Evolutionary conservation across 1,284 basidiomycete genomes (phyloP).

Genomic region (Leucoagaricus sp.): DNA sequence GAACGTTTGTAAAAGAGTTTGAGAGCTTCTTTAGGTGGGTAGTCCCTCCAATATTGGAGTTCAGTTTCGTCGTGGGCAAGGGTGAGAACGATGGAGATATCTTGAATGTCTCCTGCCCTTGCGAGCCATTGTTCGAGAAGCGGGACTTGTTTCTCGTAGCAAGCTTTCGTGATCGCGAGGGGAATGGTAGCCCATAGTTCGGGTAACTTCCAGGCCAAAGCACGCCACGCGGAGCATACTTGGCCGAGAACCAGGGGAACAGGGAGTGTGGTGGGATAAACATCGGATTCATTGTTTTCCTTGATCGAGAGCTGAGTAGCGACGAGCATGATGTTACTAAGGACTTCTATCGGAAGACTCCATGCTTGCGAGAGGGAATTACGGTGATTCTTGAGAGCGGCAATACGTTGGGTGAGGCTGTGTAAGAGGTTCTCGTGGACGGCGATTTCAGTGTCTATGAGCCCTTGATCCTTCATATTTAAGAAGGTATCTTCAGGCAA

Average conservation of each 20-base stretch:
- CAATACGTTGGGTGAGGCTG: not conserved
- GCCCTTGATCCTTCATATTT: not conserved
- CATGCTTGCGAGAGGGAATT: conserved; percentile 13
- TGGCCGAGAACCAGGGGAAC: conserved; percentile 8
- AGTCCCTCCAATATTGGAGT: conserved; percentile 11
- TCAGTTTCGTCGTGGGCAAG: conserved; percentile 4
- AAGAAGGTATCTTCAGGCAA: not conserved
- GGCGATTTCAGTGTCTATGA: conserved; percentile 5
- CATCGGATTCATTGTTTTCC: conserved; percentile 13
- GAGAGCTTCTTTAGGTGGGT: conserved; percentile 8
- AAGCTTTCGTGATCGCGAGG: not conserved
- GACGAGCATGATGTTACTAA: conserved; percentile 11
- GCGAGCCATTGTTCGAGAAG: conserved; percentile 10
- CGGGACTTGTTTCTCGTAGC: conserved; percentile 1
- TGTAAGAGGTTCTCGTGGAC: not conserved
- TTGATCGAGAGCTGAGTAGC: conserved; percentile 1
- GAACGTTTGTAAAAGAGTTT: not conserved
- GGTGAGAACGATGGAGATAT: conserved; percentile 9
- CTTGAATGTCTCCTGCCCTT: conserved; percentile 1
- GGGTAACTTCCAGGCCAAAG: conserved; percentile 2
- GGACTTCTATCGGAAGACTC: conserved; percentile 7
- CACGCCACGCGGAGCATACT: conserved; percentile 10
- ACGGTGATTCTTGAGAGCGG: conserved; percentile 11
- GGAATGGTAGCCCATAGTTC: conserved; percentile 13
- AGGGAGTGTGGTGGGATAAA: conserved; percentile 8